These are phyloP conservation scores for Cymbidium sinense DNA, from an alignment of 106 monocot species.

Conservation along the genomic window DNA sequence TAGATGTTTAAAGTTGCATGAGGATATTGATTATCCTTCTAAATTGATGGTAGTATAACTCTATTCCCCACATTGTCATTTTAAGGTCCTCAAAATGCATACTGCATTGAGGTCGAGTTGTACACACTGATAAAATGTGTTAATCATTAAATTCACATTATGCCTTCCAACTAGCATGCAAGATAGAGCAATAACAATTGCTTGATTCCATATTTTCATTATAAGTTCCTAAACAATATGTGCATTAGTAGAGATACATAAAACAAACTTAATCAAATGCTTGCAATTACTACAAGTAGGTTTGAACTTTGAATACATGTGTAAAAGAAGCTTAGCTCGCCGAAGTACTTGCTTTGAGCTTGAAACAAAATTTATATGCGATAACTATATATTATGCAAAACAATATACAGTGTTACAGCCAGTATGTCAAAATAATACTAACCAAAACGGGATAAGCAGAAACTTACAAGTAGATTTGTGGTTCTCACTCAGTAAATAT, in stretches of 20 bases:
- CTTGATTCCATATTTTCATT: neutral
- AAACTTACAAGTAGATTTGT: conserved; percentile 84
- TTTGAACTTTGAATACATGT: neutral
- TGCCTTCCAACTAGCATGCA: neutral
- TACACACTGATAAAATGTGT: neutral
- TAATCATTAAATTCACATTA: neutral
- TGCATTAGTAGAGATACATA: neutral
- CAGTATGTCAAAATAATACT: neutral
- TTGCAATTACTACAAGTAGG: neutral
- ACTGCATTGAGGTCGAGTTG: neutral
- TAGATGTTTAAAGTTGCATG: too few relatives aligned
- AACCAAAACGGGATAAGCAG: neutral
- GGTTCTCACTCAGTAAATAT: conserved; percentile 91
- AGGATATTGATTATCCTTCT: too few relatives aligned
- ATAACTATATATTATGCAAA: neutral
- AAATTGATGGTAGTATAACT: too few relatives aligned
- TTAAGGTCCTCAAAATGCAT: neutral
- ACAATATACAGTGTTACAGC: neutral
- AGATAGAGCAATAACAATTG: too few relatives aligned
- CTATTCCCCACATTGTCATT: neutral
- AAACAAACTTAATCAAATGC: neutral
- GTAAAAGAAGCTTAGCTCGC: neutral
- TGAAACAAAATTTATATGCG: neutral
- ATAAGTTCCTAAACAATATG: neutral
- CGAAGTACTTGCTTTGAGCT: neutral